Evolutionary conservation across 2,329 filamentous ascomycete genomes (phyloP).

Genomic region (Verticillium alfalfae): DNA sequence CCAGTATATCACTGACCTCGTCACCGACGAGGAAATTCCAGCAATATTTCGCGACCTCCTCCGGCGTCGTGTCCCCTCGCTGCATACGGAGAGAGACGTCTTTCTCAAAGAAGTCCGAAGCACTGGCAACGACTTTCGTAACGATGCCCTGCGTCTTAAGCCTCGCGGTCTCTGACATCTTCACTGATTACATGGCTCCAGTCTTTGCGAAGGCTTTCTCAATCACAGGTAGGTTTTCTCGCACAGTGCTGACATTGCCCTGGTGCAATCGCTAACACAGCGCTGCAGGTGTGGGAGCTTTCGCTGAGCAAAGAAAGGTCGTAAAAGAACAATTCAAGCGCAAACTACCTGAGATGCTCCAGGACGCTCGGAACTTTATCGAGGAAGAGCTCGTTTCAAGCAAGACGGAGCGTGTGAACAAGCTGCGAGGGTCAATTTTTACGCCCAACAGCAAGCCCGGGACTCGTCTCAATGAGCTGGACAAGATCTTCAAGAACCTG

Average conservation of each 20-base stretch:
- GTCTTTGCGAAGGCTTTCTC: slow-evolving; percentile 1
- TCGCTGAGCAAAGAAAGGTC: background rate
- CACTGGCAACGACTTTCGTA: background rate
- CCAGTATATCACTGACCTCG: background rate
- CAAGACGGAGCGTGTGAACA: background rate
- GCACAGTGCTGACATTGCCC: background rate
- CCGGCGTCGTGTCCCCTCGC: background rate
- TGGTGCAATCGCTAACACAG: background rate
- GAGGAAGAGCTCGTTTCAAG: background rate
- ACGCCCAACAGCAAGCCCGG: background rate
- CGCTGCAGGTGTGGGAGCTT: background rate
- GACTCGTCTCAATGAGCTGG: background rate
- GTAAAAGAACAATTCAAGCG: background rate
- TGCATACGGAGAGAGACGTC: background rate
- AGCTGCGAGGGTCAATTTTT: background rate
- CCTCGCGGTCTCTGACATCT: background rate
- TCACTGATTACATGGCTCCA: background rate
- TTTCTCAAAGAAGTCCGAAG: background rate
- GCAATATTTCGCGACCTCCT: background rate
- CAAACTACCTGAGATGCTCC: background rate
- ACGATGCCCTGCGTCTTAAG: background rate
- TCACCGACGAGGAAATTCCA: background rate
- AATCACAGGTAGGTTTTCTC: background rate
- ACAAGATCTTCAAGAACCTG: background rate
- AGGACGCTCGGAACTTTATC: background rate